Percentiles rank a stretch among this genome's conserved stretches.
Conservation (phyloP, 2,329 filamentous ascomycete genomes). For the Botrytis fabae region DNA sequence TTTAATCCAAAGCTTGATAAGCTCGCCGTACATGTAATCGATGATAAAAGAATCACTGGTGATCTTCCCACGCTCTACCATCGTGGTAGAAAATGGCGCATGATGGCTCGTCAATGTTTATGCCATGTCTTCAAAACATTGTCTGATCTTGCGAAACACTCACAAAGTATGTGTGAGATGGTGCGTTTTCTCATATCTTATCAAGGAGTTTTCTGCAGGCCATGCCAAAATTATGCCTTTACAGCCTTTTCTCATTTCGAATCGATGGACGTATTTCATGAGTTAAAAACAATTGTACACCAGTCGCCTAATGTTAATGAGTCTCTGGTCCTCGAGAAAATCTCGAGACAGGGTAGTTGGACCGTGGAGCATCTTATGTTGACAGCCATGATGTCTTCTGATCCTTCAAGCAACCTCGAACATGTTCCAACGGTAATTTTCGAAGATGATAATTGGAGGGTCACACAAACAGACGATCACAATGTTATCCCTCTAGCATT, state of each 20-base stretch:
- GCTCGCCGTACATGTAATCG: neutral
- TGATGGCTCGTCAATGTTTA: neutral
- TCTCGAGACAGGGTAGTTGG: neutral
- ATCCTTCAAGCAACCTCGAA: too few relatives aligned
- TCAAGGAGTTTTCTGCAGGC: neutral
- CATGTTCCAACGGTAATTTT: neutral
- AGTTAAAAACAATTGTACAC: neutral
- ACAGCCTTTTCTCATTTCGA: rapidly evolving
- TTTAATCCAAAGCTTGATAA: neutral
- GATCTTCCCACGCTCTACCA: neutral
- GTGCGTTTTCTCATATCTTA: neutral
- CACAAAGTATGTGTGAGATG: neutral
- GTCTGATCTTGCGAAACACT: neutral
- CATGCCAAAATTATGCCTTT: neutral
- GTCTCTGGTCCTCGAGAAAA: neutral
- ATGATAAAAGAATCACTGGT: neutral
- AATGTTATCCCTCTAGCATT: neutral
- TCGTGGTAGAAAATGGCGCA: neutral
- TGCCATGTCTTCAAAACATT: neutral
- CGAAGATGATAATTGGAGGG: neutral
- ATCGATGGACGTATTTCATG: neutral
- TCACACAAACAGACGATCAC: neutral
- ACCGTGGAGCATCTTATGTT: rapidly evolving
- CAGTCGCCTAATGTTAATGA: neutral
- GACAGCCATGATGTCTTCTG: neutral